phyloP scores from a whole-genome alignment of 2,329 filamentous ascomycete species.

The Ustulina deusta region DNA sequence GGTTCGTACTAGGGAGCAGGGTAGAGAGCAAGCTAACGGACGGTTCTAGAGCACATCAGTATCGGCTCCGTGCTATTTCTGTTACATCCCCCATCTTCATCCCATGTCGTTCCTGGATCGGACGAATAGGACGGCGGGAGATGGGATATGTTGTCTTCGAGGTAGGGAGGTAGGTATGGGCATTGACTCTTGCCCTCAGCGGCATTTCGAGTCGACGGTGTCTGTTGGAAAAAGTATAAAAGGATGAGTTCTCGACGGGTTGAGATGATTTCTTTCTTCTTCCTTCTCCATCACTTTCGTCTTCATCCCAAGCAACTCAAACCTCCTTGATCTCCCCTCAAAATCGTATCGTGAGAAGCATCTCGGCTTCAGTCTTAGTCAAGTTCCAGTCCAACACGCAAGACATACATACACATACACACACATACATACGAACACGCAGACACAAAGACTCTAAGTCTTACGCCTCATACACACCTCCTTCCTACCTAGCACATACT shows the following conservation, averaged over 20 bases:
- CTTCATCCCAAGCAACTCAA: conserved; percentile 52
- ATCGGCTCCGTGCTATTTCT: conserved; percentile 22
- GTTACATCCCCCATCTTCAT: conserved; percentile 27
- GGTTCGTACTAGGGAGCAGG: conserved; percentile 26
- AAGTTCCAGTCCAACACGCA: conserved; percentile 29
- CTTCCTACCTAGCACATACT: conserved; percentile 33
- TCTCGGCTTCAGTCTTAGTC: conserved; percentile 34
- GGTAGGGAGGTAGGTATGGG: neutral
- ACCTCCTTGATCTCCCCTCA: conserved; percentile 43
- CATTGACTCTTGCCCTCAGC: conserved; percentile 15
- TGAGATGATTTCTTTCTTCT: conserved; percentile 61
- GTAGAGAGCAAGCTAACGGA: conserved; percentile 26
- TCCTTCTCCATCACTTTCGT: conserved; percentile 61
- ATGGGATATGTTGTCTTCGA: conserved; percentile 16
- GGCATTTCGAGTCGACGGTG: conserved; percentile 23
- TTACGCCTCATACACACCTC: conserved; percentile 40
- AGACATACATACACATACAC: conserved; percentile 47
- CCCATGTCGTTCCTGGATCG: conserved; percentile 33
- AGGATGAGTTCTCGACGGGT: conserved; percentile 63
- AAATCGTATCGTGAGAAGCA: conserved; percentile 37
- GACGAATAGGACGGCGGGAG: conserved; percentile 39
- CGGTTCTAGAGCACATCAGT: conserved; percentile 16
- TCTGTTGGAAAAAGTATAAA: conserved; percentile 70
- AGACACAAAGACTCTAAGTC: conserved; percentile 45
- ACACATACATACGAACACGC: conserved; percentile 42